phyloP scores from a whole-genome alignment of 495 filamentous ascomycete species.

The Neurospora hispaniola region DNA sequence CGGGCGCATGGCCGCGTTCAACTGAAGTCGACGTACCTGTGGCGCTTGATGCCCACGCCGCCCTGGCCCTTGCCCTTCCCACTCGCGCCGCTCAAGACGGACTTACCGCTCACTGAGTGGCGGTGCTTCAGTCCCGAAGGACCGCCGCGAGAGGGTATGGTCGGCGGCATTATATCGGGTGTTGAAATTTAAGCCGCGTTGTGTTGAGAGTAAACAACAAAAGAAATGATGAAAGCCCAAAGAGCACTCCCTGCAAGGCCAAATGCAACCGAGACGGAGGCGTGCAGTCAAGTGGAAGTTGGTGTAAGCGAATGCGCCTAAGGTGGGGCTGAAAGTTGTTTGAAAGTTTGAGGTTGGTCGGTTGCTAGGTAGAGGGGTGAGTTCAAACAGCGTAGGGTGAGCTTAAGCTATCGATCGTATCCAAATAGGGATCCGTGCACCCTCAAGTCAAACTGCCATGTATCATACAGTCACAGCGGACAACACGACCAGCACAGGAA shows the following conservation, averaged over 20 bases:
- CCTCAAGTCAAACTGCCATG: background rate
- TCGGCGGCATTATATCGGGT: constrained; percentile 14
- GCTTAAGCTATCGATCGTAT: background rate
- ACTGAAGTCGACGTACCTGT: constrained; percentile 15
- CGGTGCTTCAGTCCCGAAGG: constrained; percentile 7
- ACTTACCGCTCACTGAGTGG: constrained; percentile 9
- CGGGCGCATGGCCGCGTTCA: background rate
- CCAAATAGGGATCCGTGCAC: background rate
- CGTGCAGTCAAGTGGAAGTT: background rate
- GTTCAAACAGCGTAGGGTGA: background rate
- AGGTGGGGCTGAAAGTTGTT: background rate
- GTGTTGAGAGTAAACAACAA: background rate
- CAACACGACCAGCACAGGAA: background rate
- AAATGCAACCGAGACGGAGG: background rate
- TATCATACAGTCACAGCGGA: background rate
- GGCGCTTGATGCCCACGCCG: constrained; percentile 14
- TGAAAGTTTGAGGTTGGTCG: background rate
- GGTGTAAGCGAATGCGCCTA: background rate
- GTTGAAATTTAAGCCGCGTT: background rate
- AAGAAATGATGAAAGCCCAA: background rate
- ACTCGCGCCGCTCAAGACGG: background rate
- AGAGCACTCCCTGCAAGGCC: background rate
- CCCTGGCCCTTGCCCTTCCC: constrained; percentile 7
- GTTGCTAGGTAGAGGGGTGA: background rate
- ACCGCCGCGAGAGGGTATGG: constrained; percentile 14